Base-by-base conservation (phyloP, 148 eudicot species). In the Nepenthes mirabilis region DNA sequence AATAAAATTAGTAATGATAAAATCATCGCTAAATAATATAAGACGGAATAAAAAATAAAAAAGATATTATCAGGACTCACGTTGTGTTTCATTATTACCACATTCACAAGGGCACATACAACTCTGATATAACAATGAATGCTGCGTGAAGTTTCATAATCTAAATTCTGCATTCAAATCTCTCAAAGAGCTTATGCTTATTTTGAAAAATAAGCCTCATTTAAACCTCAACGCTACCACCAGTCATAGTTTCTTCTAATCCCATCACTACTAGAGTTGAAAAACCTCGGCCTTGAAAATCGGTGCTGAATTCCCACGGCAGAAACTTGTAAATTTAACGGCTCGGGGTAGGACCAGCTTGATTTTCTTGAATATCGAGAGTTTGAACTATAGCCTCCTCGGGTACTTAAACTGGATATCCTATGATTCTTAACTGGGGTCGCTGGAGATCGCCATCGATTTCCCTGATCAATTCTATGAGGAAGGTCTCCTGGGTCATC, bases 401-500 rank as follows among this genome's bases (percentile, higher is more conserved):
- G 33, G 12, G 59, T 64, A 23, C 23, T 23, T 40, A 76, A 53
- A 68, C 55, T 54, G 53, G 66, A 71, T 60, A 52, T 68, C 69
- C 67, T 70, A 60, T 70, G 70, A 58, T 67, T 67, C 50, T 58
- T 76, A 51, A 65, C 74, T 9, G 90, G 85, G 9, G 96, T 80
- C 36, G 72, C 53, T 3, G 83, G 82, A 68, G 98, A 79, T 71
- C 70, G 75, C 89, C 85, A 77, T 14, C 64, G 65, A 62, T 47
- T 57, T 50, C 23, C 9, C 13, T 56, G 68, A 61, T 55, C 47
- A 33, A 56, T 65, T 43, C 55, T 55, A 34, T 34, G 72, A 56
- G 74, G 64, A n/a, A 51, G 51, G 65, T 86, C 82, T 61, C 67
- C 72, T 36, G 87, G 75, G 61, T 94, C 75, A 68, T 86, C 89